phyloP scores from a whole-genome alignment of 148 eudicot genomes.

The Fagopyrum homotropicum region DNA sequence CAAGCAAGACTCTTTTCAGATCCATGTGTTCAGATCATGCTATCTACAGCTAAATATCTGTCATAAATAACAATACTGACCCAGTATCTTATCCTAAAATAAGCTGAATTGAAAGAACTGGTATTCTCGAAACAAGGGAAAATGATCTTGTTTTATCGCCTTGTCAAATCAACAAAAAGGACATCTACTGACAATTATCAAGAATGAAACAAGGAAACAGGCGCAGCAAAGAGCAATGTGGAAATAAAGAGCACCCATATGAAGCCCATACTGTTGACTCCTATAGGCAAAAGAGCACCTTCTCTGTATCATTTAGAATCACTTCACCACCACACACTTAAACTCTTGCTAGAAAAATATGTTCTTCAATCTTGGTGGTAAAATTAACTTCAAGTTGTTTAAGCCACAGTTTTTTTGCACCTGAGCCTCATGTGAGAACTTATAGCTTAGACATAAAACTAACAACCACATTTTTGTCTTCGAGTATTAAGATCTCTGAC shows the following conservation, averaged over 20 bases:
- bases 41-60: background rate
- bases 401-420: constrained; percentile 17
- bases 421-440: constrained; percentile 2
- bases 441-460: constrained; percentile 5
- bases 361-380: constrained; percentile 11
- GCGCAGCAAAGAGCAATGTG: constrained; percentile 15
- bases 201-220: constrained; percentile 10
- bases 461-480: constrained; percentile 12
- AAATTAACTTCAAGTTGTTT: constrained; percentile 14
- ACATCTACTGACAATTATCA: constrained; percentile 12
- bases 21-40: background rate
- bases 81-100: background rate
- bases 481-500: background rate
- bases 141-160: background rate
- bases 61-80: background rate
- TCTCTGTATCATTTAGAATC: constrained; percentile 30
- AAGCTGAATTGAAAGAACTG: background rate
- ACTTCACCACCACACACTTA: constrained; percentile 29
- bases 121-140: background rate
- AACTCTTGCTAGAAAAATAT: constrained; percentile 3
- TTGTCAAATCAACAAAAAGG: constrained; percentile 4
- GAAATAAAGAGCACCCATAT: constrained; percentile 56
- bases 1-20: background rate
- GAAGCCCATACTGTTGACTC: constrained; percentile 60
- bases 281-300: constrained; percentile 27